Conservation (phyloP, 2,329 filamentous ascomycete genomes). For the Ophiostoma triangulosporum region DNA sequence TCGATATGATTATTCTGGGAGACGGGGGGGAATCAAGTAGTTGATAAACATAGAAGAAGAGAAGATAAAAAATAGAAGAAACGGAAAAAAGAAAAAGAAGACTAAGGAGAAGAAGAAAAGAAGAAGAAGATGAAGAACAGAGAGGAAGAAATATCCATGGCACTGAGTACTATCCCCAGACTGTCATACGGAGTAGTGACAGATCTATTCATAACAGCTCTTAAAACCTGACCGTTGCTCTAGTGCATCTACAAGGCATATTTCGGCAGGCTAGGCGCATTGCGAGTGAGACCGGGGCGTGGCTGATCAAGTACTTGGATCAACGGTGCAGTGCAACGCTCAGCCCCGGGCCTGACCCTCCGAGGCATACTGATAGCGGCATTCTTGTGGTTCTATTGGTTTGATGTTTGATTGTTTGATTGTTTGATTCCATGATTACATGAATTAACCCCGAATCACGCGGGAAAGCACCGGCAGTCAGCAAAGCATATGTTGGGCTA, state of each 20-base stretch:
- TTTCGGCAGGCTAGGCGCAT: conserved; percentile 10
- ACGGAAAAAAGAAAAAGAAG: background rate
- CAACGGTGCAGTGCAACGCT: conserved; percentile 6
- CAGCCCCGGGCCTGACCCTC: conserved; percentile 11
- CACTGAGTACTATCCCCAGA: too few relatives aligned
- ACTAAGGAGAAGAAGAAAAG: background rate
- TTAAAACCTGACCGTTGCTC: too few relatives aligned
- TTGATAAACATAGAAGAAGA: background rate
- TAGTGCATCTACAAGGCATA: conserved; percentile 8
- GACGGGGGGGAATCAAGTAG: too few relatives aligned
- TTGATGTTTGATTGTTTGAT: background rate
- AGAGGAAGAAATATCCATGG: background rate
- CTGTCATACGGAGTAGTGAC: too few relatives aligned
- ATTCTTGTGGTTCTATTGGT: background rate
- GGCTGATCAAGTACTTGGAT: background rate
- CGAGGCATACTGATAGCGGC: conserved; percentile 8
- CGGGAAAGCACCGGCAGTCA: too few relatives aligned
- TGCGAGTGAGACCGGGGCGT: background rate
- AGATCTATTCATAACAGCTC: too few relatives aligned
- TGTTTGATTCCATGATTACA: too few relatives aligned
- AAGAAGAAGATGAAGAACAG: background rate
- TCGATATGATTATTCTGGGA: too few relatives aligned
- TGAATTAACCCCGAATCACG: too few relatives aligned
- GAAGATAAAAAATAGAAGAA: background rate
- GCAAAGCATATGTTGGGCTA: too few relatives aligned